Evolutionary conservation across 305 asterid species (phyloP).

Genomic region (Fraxinus sp.): DNA sequence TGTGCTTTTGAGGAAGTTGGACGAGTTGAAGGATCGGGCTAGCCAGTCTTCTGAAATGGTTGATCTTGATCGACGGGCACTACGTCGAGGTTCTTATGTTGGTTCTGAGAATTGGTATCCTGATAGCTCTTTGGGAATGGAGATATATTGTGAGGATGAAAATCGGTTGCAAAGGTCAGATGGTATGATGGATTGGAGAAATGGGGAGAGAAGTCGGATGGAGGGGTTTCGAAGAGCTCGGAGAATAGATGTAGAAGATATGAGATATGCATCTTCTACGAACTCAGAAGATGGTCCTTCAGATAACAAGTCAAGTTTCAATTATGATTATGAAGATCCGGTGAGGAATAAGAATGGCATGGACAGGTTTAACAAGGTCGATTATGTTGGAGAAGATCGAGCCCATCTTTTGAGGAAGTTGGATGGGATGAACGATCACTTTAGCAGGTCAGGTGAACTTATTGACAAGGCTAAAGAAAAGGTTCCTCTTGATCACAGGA

Average conservation of each 20-base stretch:
- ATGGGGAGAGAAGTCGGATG: constrained; percentile 14
- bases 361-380: constrained; percentile 16
- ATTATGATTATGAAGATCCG: constrained; percentile 22
- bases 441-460: not conserved
- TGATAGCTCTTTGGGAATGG: constrained; percentile 1
- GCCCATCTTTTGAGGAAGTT: not conserved
- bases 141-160: constrained; percentile 3
- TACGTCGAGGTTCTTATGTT: not conserved
- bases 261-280: constrained; percentile 19
- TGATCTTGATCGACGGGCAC: not conserved
- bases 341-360: constrained; percentile 17
- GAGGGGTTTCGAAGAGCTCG: constrained; percentile 17
- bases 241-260: constrained; percentile 23
- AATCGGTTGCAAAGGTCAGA: constrained; percentile 14
- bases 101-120: constrained; percentile 9
- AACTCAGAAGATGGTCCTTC: constrained; percentile 28
- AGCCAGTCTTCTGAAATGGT: not conserved
- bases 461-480: constrained; percentile 1
- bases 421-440: not conserved
- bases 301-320: constrained; percentile 14
- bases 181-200: constrained; percentile 15
- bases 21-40: not conserved
- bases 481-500: not conserved
- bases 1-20: not conserved
- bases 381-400: not conserved